Conservation (phyloP, 2,329 filamentous ascomycete genomes). For the Anisogramma anomala region DNA sequence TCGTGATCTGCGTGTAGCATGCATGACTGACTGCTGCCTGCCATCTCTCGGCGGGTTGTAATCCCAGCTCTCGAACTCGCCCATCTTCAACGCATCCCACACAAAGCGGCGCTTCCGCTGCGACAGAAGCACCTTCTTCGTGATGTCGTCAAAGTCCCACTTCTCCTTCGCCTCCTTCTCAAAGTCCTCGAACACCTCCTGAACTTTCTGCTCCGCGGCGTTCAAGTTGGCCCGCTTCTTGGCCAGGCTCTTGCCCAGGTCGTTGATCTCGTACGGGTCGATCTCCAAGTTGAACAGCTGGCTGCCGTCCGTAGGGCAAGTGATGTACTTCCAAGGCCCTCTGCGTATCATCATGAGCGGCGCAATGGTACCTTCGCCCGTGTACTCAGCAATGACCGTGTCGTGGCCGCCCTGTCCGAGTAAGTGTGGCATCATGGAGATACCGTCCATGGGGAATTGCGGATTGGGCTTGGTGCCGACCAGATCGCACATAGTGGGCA, state of each 20-base stretch:
- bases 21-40: constrained; percentile 46
- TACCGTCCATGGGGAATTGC: constrained; percentile 73
- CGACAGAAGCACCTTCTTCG: constrained; percentile 58
- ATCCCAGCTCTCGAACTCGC: constrained; percentile 74
- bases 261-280: constrained; percentile 68
- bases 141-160: constrained; percentile 76
- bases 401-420: constrained; percentile 58
- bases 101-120: constrained; percentile 71
- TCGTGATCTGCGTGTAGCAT: not conserved
- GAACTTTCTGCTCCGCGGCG: constrained; percentile 34
- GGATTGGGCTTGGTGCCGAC: constrained; percentile 58
- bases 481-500: constrained; percentile 79
- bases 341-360: constrained; percentile 91
- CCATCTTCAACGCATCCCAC: constrained; percentile 67
- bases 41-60: constrained; percentile 65
- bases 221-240: constrained; percentile 27
- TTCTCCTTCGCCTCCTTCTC: constrained; percentile 58
- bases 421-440: constrained; percentile 70
- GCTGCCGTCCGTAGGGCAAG: constrained; percentile 69
- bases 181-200: constrained; percentile 51
- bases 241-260: constrained; percentile 44
- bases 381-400: constrained; percentile 90
- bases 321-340: constrained; percentile 83
- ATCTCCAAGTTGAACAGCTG: constrained; percentile 70
- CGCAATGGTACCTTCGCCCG: constrained; percentile 79